Conservation (phyloP, 2,329 filamentous ascomycete genomes). For the Colletotrichum noveboracense region DNA sequence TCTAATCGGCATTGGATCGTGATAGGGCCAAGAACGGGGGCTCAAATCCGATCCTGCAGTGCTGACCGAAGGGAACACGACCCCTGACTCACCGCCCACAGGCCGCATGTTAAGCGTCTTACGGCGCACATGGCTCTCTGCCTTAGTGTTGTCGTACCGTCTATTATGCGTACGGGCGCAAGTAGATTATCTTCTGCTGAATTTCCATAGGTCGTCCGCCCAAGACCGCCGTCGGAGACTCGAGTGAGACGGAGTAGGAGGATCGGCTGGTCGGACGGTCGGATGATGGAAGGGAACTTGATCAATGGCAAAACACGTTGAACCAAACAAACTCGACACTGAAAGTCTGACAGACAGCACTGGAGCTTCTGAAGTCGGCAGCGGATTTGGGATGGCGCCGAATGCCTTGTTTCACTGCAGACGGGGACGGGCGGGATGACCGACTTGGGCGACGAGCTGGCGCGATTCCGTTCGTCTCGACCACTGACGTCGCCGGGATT, state of each 20-base stretch:
- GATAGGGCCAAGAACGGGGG: background rate
- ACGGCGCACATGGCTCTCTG: background rate
- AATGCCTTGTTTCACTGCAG: conserved; percentile 14
- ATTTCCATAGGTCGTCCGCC: background rate
- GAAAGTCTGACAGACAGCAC: background rate
- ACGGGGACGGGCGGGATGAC: conserved; percentile 7
- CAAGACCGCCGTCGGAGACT: background rate
- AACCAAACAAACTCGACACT: background rate
- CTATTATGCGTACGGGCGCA: background rate
- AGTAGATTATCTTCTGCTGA: background rate
- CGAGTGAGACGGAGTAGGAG: background rate
- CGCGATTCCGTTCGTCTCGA: conserved; percentile 1
- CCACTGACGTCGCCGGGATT: conserved; percentile 1
- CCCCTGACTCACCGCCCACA: background rate
- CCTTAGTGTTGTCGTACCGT: background rate
- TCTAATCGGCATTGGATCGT: background rate
- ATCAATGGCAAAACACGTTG: background rate
- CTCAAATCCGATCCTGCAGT: background rate
- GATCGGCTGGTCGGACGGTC: background rate
- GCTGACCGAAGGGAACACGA: background rate
- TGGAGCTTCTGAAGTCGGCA: background rate
- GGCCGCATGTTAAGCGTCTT: background rate
- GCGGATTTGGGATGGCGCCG: conserved; percentile 10
- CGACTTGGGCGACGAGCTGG: background rate
- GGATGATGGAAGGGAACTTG: background rate